Base-by-base conservation (phyloP, 805 yeast genomes). In the Candida oleophila region DNA sequence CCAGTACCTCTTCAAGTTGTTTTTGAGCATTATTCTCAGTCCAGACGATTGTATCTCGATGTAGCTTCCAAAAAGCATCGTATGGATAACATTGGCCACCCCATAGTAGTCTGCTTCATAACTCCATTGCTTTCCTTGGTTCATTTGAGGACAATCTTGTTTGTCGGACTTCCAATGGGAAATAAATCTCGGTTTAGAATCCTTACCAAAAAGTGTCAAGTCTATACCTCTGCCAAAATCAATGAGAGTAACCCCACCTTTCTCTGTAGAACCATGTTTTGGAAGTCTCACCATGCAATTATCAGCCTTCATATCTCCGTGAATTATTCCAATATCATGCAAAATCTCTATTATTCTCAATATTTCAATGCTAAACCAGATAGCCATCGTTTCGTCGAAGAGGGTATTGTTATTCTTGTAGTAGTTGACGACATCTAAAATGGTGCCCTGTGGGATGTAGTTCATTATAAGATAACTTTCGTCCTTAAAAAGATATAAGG, bases 141-240 rank as follows among this genome's bases (percentile, higher is more conserved):
- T 68, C 82, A 87, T 80, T 55, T 85, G 89, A 3, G 80, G 80
- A 58, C 95, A 88, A 54, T 87, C 95, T 51, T 80, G 87, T 46
- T 78, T 74, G 50, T 83, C 87, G 0, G 81, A 67, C 25, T 74
- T 71, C 83, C 87, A 82, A 52, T 77, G 72, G 16, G 85, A 76
- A 36, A 70, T 64, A 61, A 89, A 90, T 47, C 73, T 68, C 0
- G 77, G 78, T 14, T 60, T 55, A 9, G 37, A 12, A 22, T 72
- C 73, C 0, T 59, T 46, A 1, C 76, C 76, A 46, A 83, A 80
- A 36, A 86, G 62, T 0, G 76, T 68, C 65, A 87, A 62, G 59
- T 90, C 97, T 22, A 89, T 77, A 0, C 92, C 81, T 51, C 91
- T 73, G 3, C 95, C 95, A 65, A 87, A 90, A 64, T 89, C 96